Conservation (phyloP, 2,329 filamentous ascomycete genomes). For the Nothophoma quercina region DNA sequence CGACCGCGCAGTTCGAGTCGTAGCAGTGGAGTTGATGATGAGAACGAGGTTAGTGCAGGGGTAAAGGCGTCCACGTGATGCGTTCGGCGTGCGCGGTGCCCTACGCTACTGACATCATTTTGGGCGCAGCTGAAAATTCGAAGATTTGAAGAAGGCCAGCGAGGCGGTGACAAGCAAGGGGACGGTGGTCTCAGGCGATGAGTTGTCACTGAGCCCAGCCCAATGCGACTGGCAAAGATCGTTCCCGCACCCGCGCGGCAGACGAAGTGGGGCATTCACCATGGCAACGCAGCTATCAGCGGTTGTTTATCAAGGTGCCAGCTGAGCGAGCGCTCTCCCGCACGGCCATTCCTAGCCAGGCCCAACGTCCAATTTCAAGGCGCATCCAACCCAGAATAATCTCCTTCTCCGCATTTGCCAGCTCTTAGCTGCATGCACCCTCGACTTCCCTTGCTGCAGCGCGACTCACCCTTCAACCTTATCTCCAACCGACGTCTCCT, state of each 20-base stretch:
- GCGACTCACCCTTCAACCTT: constrained; percentile 9
- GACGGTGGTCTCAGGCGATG: constrained; percentile 13
- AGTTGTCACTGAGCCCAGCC: constrained; percentile 13
- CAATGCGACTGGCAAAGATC: constrained; percentile 6
- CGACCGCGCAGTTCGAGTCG: not conserved
- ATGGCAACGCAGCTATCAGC: constrained; percentile 20
- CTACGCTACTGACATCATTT: constrained; percentile 10
- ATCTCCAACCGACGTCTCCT: constrained; percentile 3
- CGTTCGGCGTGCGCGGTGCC: not conserved
- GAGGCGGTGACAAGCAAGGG: constrained; percentile 17
- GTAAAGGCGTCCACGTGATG: not conserved
- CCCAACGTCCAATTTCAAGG: constrained; percentile 21
- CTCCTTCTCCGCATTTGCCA: constrained; percentile 36
- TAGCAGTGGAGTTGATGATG: too few species aligned
- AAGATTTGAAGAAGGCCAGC: constrained; percentile 17
- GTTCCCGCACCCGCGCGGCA: constrained; percentile 16
- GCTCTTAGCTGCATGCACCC: constrained; percentile 35
- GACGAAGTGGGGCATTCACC: constrained; percentile 15
- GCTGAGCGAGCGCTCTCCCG: constrained; percentile 20
- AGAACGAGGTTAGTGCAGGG: not conserved
- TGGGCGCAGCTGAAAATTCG: constrained; percentile 19
- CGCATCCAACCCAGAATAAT: constrained; percentile 27
- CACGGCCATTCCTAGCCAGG: constrained; percentile 22
- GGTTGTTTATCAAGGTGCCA: constrained; percentile 20
- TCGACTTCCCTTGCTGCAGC: constrained; percentile 22